Evolutionary conservation across 2,329 filamentous ascomycete species (phyloP), one percentile per base, ranked within the genome.

Genomic region (Neopestalotiopsis rosae): DNA sequence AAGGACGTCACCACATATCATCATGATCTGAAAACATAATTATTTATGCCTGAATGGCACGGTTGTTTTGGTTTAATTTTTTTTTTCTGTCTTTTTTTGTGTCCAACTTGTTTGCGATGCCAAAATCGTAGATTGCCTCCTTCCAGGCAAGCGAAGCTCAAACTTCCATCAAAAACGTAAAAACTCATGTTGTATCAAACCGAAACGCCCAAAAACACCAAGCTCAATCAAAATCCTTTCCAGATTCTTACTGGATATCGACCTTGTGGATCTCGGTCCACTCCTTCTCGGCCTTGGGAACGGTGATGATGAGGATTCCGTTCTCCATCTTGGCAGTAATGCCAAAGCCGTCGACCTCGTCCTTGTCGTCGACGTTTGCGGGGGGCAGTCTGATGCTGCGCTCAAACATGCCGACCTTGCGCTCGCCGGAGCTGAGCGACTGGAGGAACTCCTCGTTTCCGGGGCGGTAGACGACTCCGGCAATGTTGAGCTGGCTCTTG

Each of bases 291-390:
- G 88, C 75, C 83, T 94, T 95, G 7, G 92, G 92, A 1, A 97
- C 88, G n/a, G 88, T 90, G n/a, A 97, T 85, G 45, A 91, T 84
- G 73, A 97, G 79, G 1, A 97, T 83, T 5, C 94, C 94, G 76
- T 96, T 92, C 79, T 94, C 91, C 81, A 97, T 86, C 81, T 90
- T 94, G 2, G 93, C 93, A 2, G 85, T 87, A 76, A 96, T 95
- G 30, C 81, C 84, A 63, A 91, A 86, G 1, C 85, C 87, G 74
- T 94, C 91, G 17, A 96, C 83, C 71, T 87, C 85, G 7, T 90
- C 89, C 38, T 83, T 86, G 17, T 83, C 86, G 52, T 76, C 77
- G 3, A 72, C 73, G 12, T 76, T 81, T 14, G 67, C 77, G 58
- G 79, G 86, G 59, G 86, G 88, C 32, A 97, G 83, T 34, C 86